Evolutionary conservation across 2,329 filamentous ascomycete species (phyloP).

Genomic region (Cladosporium sp.): DNA sequence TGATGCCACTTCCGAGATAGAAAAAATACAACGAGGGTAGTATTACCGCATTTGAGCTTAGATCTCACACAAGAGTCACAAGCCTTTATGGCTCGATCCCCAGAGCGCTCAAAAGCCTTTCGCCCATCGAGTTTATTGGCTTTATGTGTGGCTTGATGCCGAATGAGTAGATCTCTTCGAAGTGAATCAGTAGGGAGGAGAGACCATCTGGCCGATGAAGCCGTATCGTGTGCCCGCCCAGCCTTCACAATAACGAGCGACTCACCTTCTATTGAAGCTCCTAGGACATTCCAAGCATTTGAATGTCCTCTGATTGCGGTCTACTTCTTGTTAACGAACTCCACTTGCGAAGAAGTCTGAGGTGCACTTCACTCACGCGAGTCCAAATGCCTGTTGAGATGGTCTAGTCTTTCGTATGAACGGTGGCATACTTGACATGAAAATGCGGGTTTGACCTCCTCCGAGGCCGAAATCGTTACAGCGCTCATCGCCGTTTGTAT

Average conservation of each 20-base stretch:
- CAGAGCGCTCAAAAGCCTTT: conserved; percentile 16
- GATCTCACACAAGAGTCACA: conserved; percentile 28
- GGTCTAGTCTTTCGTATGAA: conserved; percentile 27
- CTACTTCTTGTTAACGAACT: conserved; percentile 3
- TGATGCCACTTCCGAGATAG: neutral
- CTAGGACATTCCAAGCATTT: conserved; percentile 26
- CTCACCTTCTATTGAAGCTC: conserved; percentile 23
- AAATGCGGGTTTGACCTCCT: conserved; percentile 1
- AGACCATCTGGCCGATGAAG: too few relatives aligned
- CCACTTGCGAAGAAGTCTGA: neutral
- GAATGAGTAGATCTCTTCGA: conserved; percentile 25
- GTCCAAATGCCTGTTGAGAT: conserved; percentile 28
- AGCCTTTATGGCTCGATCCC: conserved; percentile 25
- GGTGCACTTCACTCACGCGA: conserved; percentile 20
- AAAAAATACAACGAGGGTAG: too few relatives aligned
- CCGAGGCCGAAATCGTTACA: neutral
- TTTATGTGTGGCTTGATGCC: conserved; percentile 26
- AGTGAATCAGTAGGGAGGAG: neutral
- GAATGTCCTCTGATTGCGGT: conserved; percentile 26
- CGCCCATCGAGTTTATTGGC: conserved; percentile 22
- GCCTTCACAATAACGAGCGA: neutral
- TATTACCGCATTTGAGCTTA: conserved; percentile 26
- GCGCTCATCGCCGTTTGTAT: too few relatives aligned
- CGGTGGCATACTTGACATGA: conserved; percentile 26
- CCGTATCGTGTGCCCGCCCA: too few relatives aligned